phyloP scores from a whole-genome alignment of 1,139 yeast species.

The Yamadazyma diddensiae region DNA sequence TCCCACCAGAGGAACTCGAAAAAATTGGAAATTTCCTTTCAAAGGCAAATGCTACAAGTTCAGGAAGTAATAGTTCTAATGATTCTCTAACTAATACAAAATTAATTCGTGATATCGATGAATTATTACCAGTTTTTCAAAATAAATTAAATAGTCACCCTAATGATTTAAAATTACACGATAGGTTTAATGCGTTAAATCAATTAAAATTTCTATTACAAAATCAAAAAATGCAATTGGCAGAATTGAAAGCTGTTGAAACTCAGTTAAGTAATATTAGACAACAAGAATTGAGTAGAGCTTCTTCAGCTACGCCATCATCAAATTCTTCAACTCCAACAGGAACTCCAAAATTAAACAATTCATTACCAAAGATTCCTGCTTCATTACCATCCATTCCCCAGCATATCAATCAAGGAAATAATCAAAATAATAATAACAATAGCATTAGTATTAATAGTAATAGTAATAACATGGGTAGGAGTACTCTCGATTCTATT shows the following conservation, averaged over 20 bases:
- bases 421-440: too few relatives aligned
- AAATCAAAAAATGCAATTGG: conserved; percentile 35
- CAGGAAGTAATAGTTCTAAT: neutral
- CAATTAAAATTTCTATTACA: conserved; percentile 40
- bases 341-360: too few relatives aligned
- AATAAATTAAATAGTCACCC: conserved; percentile 25
- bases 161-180: conserved; percentile 34
- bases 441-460: too few relatives aligned
- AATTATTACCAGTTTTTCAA: conserved; percentile 37
- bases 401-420: neutral
- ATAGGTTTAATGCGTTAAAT: conserved; percentile 40
- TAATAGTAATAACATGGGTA: neutral
- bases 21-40: conserved; percentile 72
- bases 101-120: conserved; percentile 45
- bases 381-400: conserved; percentile 14
- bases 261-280: conserved; percentile 32
- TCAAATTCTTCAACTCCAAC: conserved; percentile 10
- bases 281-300: conserved; percentile 29
- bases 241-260: conserved; percentile 43
- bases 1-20: conserved; percentile 67
- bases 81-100: conserved; percentile 21
- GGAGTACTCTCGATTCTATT: neutral
- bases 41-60: conserved; percentile 22
- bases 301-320: conserved; percentile 3
- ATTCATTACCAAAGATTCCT: conserved; percentile 9